Evolutionary conservation across 129 eudicot genomes (phyloP).

Genomic region (Chrysanthemum seticuspe): DNA sequence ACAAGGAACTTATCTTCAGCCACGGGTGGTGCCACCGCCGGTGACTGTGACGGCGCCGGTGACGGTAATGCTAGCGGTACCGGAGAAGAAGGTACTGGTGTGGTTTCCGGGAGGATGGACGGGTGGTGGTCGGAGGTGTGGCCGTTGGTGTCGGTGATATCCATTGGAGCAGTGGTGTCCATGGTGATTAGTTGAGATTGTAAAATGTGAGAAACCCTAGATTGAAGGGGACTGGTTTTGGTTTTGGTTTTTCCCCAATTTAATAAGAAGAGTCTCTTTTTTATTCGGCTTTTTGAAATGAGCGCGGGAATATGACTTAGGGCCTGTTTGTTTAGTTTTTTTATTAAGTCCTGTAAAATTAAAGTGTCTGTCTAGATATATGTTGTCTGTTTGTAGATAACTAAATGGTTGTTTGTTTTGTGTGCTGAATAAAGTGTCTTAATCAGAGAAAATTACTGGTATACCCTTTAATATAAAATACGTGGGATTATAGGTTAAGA

Average conservation of each 20-base stretch:
- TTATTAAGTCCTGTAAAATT: too few species aligned
- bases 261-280: not conserved
- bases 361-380: too few species aligned
- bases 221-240: slow-evolving; percentile 9
- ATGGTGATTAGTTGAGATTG: slow-evolving; percentile 17
- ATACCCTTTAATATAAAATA: too few species aligned
- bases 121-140: slow-evolving; percentile 21
- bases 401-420: too few species aligned
- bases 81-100: slow-evolving; percentile 34
- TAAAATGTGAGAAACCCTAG: slow-evolving; percentile 47
- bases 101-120: slow-evolving; percentile 27
- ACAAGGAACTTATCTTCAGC: slow-evolving; percentile 63
- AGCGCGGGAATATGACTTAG: slow-evolving; percentile 53
- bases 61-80: slow-evolving; percentile 25
- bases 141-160: slow-evolving; percentile 49
- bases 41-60: slow-evolving; percentile 23
- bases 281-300: slow-evolving; percentile 37
- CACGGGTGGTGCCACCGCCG: slow-evolving; percentile 33
- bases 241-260: not conserved
- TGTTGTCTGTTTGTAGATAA: too few species aligned
- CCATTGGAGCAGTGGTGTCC: slow-evolving; percentile 77
- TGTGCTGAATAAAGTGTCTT: too few species aligned
- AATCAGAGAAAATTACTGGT: too few species aligned
- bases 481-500: too few species aligned
- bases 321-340: too few species aligned